Evolutionary conservation across 1,139 yeast genomes (phyloP).

Genomic region (Magnusiomyces clavatus): DNA sequence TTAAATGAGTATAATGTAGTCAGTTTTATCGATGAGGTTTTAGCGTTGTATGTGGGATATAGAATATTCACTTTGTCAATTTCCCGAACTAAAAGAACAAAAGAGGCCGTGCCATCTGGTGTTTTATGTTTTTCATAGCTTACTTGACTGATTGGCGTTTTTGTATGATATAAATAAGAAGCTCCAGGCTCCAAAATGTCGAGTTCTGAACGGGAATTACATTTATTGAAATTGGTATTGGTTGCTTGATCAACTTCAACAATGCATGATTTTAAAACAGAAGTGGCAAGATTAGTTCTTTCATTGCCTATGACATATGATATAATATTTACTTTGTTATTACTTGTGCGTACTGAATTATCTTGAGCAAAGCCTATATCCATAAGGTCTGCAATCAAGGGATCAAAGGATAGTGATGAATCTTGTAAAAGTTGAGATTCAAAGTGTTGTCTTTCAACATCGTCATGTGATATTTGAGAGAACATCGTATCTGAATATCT

Average conservation of each 20-base stretch:
- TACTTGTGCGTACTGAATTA: background rate
- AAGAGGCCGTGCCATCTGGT: background rate
- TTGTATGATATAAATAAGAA: constrained; percentile 1
- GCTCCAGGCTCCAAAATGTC: background rate
- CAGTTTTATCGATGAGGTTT: background rate
- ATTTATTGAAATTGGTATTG: background rate
- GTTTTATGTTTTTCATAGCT: background rate
- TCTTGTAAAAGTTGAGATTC: background rate
- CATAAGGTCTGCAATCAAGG: background rate
- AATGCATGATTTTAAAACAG: background rate
- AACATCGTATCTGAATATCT: background rate
- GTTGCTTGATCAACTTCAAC: background rate
- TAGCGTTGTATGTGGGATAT: background rate
- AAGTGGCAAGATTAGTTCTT: constrained; percentile 1
- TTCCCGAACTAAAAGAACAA: background rate
- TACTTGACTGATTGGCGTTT: background rate
- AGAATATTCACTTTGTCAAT: background rate
- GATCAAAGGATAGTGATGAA: background rate
- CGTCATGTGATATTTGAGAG: background rate
- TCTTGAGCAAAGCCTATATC: background rate
- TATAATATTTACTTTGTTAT: background rate
- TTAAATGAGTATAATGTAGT: background rate
- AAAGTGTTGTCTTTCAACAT: background rate
- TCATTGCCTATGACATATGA: constrained; percentile 3
- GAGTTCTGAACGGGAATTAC: background rate